Percentiles rank a stretch among this genome's conserved stretches.
Conservation (phyloP, 2,329 filamentous ascomycete genomes). For the Fusarium sp. region DNA sequence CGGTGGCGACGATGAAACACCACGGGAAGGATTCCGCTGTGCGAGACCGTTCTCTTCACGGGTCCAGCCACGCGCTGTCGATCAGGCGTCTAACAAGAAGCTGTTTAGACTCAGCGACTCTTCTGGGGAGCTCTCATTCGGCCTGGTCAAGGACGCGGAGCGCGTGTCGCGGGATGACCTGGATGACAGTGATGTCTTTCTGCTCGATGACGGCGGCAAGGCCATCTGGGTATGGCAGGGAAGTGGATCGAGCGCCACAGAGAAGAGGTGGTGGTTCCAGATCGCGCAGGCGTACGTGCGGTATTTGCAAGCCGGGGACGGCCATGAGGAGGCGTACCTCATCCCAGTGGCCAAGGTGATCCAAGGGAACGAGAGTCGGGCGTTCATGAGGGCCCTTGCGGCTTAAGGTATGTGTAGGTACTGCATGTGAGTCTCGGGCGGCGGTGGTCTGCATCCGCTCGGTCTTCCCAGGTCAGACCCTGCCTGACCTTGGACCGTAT, state of each 20-base stretch:
- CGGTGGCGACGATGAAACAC: slow-evolving; percentile 58
- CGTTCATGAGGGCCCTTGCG: slow-evolving; percentile 62
- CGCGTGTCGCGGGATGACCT: slow-evolving; percentile 61
- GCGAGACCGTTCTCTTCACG: slow-evolving; percentile 54
- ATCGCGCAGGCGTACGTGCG: slow-evolving; percentile 68
- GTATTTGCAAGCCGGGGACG: slow-evolving; percentile 51
- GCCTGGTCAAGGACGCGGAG: slow-evolving; percentile 67
- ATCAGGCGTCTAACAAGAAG: slow-evolving; percentile 51
- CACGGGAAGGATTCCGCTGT: slow-evolving; percentile 54
- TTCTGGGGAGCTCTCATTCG: slow-evolving; percentile 67
- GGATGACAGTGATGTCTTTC: slow-evolving; percentile 70
- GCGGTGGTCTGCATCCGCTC: neutral
- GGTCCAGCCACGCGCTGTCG: slow-evolving; percentile 27
- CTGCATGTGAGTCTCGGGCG: neutral
- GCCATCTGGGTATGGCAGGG: slow-evolving; percentile 77
- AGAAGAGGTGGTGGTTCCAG: slow-evolving; percentile 71
- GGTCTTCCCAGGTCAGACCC: neutral
- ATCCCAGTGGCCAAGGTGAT: slow-evolving; percentile 68
- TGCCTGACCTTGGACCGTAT: slow-evolving; percentile 1
- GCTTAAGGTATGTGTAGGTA: slow-evolving; percentile 19
- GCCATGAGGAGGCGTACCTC: slow-evolving; percentile 52
- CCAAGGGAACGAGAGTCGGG: slow-evolving; percentile 66
- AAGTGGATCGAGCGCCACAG: slow-evolving; percentile 64
- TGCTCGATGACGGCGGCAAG: slow-evolving; percentile 68
- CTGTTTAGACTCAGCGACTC: slow-evolving; percentile 74